Percentiles rank a stretch among this genome's conserved stretches.
Conservation (phyloP, 306 rosid genomes). For the Arachis stenosperma region DNA sequence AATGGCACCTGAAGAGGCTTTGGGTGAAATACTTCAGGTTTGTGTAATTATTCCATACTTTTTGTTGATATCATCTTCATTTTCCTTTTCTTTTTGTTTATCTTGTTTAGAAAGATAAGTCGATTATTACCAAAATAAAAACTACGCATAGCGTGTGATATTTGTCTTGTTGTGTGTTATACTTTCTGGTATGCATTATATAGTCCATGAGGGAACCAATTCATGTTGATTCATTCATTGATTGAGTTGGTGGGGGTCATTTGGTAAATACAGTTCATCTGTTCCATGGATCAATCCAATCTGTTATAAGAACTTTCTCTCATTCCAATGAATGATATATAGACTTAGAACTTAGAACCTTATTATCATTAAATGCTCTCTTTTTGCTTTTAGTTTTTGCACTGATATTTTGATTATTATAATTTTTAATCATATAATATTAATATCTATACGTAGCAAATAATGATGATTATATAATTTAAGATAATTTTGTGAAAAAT, state of each 20-base stretch:
- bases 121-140: background rate
- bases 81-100: background rate
- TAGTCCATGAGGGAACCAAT: background rate
- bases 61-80: background rate
- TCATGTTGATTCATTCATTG: conserved; percentile 12
- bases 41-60: conserved; percentile 17
- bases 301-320: background rate
- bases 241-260: conserved; percentile 12
- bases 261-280: conserved; percentile 12
- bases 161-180: conserved; percentile 1
- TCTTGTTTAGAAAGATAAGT: conserved; percentile 1
- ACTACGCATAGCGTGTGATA: background rate
- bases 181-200: conserved; percentile 15
- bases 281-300: conserved; percentile 13
- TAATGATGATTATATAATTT: conserved; percentile 2
- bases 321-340: background rate
- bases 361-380: background rate
- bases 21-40: conserved; percentile 91
- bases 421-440: conserved; percentile 3
- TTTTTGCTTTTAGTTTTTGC: conserved; percentile 1
- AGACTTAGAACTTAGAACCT: background rate
- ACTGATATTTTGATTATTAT: conserved; percentile 1
- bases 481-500: background rate
- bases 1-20: conserved; percentile 97
- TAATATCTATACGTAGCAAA: background rate